Evolutionary conservation across 2,329 filamentous ascomycete species (phyloP), one percentile per base, ranked within the genome.

Genomic region (Akanthomyces lecanii): DNA sequence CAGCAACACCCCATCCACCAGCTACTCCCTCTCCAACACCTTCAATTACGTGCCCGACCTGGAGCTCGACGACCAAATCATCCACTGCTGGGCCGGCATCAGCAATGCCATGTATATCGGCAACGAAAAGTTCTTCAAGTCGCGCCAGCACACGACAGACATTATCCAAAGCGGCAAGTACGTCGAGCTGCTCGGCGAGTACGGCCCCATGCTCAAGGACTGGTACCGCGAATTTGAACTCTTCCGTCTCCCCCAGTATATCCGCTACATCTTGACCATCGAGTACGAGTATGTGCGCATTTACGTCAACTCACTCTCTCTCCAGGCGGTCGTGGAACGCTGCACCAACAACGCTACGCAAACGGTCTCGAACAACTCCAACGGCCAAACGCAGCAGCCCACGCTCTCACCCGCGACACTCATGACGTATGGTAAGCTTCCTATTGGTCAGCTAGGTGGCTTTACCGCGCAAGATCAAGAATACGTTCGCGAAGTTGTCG

Each of bases 221-320:
- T 98, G 94, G 91, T 89, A 86, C 76, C 83, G 82, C 48, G 89
- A 93, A 65, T 93, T 97, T 71, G 89, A 96, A 69, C 82, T 85
- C n/a, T 89, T 91, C 70, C 83, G 85, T 62, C 81, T 89, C 59
- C 87, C 87, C 2, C 83, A 79, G 25, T 89, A 83, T 66, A 88
- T 87, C 67, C 79, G 84, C 36, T 87, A 92, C 72, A 93, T 98
- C 64, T 81, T 99, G 36, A 89, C 87, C 8, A 97, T 98, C 67
- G 95, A 99, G 77, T 97, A 95, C 71, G 92, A 98, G 71, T 97
- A 97, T 72, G 92, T 94, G 30, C 86, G 94, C 70, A 90, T 97
- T 57, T 98, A 98, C 72, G 85, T 97, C 77, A 97, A 98, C 74
- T 97, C 93, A 0, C 81, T 99, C 2, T 93, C 93, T 2, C 80